phyloP scores from a whole-genome alignment of 1,284 basidiomycete genomes.

The Gymnopus androsaceus region DNA sequence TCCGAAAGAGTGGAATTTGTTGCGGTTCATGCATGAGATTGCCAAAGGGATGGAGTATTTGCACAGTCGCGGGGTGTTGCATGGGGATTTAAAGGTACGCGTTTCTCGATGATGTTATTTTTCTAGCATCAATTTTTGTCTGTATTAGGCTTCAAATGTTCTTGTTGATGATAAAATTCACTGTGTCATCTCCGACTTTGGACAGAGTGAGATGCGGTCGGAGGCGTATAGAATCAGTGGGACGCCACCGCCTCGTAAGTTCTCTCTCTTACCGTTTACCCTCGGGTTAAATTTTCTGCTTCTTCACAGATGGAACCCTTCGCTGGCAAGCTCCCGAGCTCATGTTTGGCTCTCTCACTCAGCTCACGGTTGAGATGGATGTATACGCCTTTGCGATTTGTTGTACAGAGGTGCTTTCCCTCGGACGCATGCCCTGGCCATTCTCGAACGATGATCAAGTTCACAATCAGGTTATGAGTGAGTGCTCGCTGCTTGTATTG shows the following conservation, averaged over 20 bases:
- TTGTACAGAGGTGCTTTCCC: slow-evolving; percentile 68
- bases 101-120: not conserved
- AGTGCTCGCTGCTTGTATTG: slow-evolving; percentile 24
- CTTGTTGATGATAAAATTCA: slow-evolving; percentile 65
- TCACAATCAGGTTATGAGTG: slow-evolving; percentile 61
- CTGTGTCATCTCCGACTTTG: slow-evolving; percentile 78
- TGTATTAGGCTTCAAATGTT: slow-evolving; percentile 65
- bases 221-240: slow-evolving; percentile 66
- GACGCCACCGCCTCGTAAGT: slow-evolving; percentile 52
- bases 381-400: slow-evolving; percentile 76
- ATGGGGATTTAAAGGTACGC: slow-evolving; percentile 72
- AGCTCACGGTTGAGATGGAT: slow-evolving; percentile 61
- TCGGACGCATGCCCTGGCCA: slow-evolving; percentile 65
- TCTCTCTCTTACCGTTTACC: not conserved
- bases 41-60: slow-evolving; percentile 78
- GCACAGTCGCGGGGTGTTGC: slow-evolving; percentile 63
- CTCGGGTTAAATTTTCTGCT: not conserved
- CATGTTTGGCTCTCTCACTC: slow-evolving; percentile 50
- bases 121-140: not conserved
- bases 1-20: slow-evolving; percentile 43
- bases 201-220: slow-evolving; percentile 75
- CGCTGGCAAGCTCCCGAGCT: slow-evolving; percentile 79
- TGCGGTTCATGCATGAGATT: slow-evolving; percentile 68
- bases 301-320: slow-evolving; percentile 52
- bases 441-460: slow-evolving; percentile 61